Conservation (phyloP, 2,329 filamentous ascomycete genomes). For the Diaporthe ilicicola region DNA sequence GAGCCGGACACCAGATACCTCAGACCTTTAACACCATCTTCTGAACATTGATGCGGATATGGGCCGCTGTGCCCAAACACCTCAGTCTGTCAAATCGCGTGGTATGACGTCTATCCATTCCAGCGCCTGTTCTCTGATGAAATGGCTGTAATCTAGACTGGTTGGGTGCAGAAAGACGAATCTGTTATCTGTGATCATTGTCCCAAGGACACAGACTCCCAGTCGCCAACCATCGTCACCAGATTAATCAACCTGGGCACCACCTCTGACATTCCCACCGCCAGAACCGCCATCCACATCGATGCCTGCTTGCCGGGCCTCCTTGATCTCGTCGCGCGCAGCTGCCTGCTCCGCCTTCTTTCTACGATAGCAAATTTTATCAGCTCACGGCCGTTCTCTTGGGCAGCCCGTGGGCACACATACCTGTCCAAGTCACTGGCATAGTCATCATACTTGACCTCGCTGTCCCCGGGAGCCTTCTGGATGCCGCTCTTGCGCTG, state of each 20-base stretch:
- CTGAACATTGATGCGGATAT: too few relatives aligned
- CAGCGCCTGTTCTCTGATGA: too few relatives aligned
- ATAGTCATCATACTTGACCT: constrained; percentile 35
- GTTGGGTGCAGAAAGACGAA: too few relatives aligned
- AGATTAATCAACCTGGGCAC: background rate
- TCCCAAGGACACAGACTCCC: background rate
- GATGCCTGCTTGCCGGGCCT: constrained; percentile 31
- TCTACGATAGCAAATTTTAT: constrained; percentile 19
- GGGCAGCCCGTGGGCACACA: background rate
- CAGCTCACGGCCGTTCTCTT: background rate
- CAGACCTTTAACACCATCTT: too few relatives aligned
- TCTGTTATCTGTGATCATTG: background rate
- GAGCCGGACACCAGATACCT: too few relatives aligned
- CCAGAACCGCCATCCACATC: constrained; percentile 36
- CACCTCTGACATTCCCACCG: constrained; percentile 7
- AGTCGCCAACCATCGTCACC: too few relatives aligned
- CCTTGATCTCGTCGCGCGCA: constrained; percentile 36
- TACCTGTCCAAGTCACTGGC: constrained; percentile 36
- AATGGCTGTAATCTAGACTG: too few relatives aligned
- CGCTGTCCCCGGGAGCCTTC: constrained; percentile 33
- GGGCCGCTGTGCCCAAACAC: too few relatives aligned
- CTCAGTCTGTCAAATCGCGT: too few relatives aligned
- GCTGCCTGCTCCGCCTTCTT: constrained; percentile 38
- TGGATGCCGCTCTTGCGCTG: constrained; percentile 38
- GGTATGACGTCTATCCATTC: too few relatives aligned